Percentiles rank a stretch among this genome's conserved stretches.
These are phyloP conservation scores for Microbotryum saponariae DNA, from an alignment of 1,284 basidiomycete species.

Conservation along the genomic window DNA sequence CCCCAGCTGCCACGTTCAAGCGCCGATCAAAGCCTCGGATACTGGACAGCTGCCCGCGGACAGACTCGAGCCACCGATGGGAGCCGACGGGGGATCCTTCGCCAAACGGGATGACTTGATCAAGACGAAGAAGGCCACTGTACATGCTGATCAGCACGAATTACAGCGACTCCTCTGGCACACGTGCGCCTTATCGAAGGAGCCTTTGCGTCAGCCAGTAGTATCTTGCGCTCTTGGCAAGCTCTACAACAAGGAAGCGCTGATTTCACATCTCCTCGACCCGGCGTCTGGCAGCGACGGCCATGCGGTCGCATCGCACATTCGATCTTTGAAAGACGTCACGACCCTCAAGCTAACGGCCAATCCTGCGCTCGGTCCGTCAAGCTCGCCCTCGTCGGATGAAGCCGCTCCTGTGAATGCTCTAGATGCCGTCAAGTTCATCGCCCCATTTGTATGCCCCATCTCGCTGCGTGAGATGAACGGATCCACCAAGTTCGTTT, in stretches of 20 bases:
- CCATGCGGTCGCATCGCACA: constrained; percentile 53
- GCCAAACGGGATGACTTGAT: constrained; percentile 74
- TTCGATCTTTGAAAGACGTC: constrained; percentile 81
- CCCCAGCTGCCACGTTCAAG: too few relatives aligned
- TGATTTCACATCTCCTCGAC: constrained; percentile 78
- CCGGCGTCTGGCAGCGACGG: constrained; percentile 33
- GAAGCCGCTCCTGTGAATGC: constrained; percentile 41
- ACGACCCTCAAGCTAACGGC: constrained; percentile 68
- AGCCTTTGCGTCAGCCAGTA: constrained; percentile 71
- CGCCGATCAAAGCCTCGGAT: neutral
- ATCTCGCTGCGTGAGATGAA: constrained; percentile 88
- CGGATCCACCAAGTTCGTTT: constrained; percentile 76
- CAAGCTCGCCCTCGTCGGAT: neutral
- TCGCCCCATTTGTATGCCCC: constrained; percentile 73
- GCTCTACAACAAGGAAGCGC: constrained; percentile 85
- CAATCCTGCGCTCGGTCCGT: constrained; percentile 60
- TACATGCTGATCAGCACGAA: constrained; percentile 65
- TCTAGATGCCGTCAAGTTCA: constrained; percentile 42
- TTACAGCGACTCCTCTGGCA: constrained; percentile 75
- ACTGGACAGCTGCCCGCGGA: neutral
- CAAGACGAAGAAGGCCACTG: constrained; percentile 64
- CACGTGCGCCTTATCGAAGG: constrained; percentile 87
- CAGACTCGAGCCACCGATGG: constrained; percentile 10
- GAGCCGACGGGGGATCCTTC: constrained; percentile 45
- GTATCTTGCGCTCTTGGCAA: constrained; percentile 84